These are phyloP conservation scores for Wickerhamomyces kurtzmanii DNA, from an alignment of 805 yeast species.

Conservation along the genomic window DNA sequence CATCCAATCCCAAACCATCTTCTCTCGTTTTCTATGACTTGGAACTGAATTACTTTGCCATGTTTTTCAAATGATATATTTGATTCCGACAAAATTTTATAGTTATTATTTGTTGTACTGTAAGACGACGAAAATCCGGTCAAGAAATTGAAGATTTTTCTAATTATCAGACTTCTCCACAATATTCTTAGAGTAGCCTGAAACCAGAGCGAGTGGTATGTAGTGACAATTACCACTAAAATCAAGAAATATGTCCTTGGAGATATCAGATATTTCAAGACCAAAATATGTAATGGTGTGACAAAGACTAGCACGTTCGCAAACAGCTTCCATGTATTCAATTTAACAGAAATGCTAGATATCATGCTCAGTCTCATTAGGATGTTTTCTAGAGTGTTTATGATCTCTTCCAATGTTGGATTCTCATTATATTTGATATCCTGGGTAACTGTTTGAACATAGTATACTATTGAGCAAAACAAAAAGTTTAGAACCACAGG, in stretches of 20 bases:
- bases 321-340: constrained; percentile 20
- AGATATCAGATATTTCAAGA: constrained; percentile 21
- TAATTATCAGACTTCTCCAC: constrained; percentile 34
- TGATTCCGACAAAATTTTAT: constrained; percentile 26
- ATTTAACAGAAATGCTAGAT: too few species aligned
- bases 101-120: constrained; percentile 12
- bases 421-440: constrained; percentile 27
- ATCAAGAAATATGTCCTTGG: constrained; percentile 27
- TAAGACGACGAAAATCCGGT: constrained; percentile 21
- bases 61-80: constrained; percentile 29
- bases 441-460: constrained; percentile 29
- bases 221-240: constrained; percentile 23
- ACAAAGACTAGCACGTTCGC: constrained; percentile 20
- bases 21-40: constrained; percentile 46
- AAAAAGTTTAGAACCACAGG: constrained; percentile 22
- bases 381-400: constrained; percentile 33
- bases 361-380: constrained; percentile 30
- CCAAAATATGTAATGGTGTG: constrained; percentile 29
- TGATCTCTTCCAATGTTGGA: constrained; percentile 38
- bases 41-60: constrained; percentile 39
- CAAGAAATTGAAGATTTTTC: constrained; percentile 25
- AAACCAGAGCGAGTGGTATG: constrained; percentile 36
- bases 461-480: constrained; percentile 31
- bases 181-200: constrained; percentile 30
- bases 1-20: constrained; percentile 58